Conservation (phyloP, 1,139 yeast genomes). For the Pichia sp. region DNA sequence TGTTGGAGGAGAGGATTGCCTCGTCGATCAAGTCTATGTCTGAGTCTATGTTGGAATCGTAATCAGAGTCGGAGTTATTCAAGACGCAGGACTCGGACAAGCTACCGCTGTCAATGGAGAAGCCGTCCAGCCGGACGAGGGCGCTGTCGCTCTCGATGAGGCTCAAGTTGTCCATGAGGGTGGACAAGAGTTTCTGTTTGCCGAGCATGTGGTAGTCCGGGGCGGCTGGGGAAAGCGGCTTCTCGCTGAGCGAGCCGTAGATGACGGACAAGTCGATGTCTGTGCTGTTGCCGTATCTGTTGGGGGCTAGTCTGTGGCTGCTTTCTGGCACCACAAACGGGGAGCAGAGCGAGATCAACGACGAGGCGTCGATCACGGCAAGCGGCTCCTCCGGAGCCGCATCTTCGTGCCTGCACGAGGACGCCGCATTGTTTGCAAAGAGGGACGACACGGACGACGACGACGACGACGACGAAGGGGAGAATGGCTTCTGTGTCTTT, state of each 20-base stretch:
- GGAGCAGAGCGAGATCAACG: constrained; percentile 21
- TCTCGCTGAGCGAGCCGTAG: constrained; percentile 15
- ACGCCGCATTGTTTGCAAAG: no score
- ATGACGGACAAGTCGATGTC: constrained; percentile 16
- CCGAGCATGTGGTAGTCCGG: not conserved
- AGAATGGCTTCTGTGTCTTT: not conserved
- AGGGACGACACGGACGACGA: not conserved
- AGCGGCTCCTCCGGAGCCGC: not conserved
- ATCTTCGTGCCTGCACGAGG: not conserved
- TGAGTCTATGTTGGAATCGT: constrained; percentile 1
- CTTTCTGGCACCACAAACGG: constrained; percentile 23
- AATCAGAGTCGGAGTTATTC: constrained; percentile 7
- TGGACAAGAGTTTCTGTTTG: constrained; percentile 1
- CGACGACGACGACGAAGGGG: not conserved
- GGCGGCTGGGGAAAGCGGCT: not conserved
- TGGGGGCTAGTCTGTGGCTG: constrained; percentile 7
- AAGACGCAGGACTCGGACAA: not conserved
- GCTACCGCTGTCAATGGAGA: not conserved
- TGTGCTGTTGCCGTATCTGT: constrained; percentile 12
- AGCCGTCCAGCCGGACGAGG: not conserved
- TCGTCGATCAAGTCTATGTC: constrained; percentile 4
- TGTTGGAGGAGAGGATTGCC: constrained; percentile 5
- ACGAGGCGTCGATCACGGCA: constrained; percentile 13
- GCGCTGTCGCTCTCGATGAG: not conserved
- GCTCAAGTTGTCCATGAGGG: not conserved